Conservation (phyloP, 192 early-diverging fungal species). For the Entomortierella chlamydospora region DNA sequence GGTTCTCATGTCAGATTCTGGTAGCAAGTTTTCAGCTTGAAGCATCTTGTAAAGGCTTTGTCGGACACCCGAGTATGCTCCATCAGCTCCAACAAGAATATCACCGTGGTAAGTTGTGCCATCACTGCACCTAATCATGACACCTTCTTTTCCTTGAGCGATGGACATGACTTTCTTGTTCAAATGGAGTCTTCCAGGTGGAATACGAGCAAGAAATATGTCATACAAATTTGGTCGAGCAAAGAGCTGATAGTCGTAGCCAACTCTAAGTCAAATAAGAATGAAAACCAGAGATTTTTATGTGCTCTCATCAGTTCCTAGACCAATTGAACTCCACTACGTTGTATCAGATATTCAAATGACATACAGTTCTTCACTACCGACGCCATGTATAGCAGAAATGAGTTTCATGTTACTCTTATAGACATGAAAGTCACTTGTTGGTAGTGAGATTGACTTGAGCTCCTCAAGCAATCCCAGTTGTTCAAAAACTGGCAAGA, state of each 20-base stretch:
- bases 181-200: conserved; percentile 14
- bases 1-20: conserved; percentile 15
- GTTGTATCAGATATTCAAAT: too few relatives aligned
- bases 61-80: conserved; percentile 21
- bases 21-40: conserved; percentile 6
- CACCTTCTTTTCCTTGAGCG: conserved; percentile 6
- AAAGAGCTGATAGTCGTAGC: conserved; percentile 11
- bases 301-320: too few relatives aligned
- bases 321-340: too few relatives aligned
- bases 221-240: conserved; percentile 17
- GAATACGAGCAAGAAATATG: conserved; percentile 14
- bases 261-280: background rate
- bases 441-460: background rate
- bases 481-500: background rate
- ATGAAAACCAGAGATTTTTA: background rate
- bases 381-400: too few relatives aligned
- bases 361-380: background rate
- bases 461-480: background rate
- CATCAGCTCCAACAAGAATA: conserved; percentile 30
- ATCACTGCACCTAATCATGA: conserved; percentile 14
- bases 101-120: conserved; percentile 13
- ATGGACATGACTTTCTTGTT: conserved; percentile 18
- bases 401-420: conserved; percentile 21
- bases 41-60: conserved; percentile 4
- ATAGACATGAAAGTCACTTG: background rate